phyloP scores from a whole-genome alignment of 75 land plant species.

The Pinus taeda region DNA sequence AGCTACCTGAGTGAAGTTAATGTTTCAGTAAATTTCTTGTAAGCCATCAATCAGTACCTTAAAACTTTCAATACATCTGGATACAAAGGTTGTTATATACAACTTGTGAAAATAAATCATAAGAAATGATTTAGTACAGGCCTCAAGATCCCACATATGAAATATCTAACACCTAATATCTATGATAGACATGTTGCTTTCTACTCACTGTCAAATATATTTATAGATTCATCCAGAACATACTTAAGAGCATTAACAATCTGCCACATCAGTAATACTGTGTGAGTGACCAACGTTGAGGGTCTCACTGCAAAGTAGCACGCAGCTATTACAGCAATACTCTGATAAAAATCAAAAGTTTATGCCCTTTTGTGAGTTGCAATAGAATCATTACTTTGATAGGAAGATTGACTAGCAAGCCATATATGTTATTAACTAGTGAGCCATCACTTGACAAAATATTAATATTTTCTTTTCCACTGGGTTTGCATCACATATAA shows the following conservation, averaged over 20 bases:
- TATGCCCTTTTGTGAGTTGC: no score
- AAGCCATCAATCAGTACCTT: neutral
- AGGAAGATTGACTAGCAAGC: neutral
- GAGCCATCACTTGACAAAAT: neutral
- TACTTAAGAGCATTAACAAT: no score
- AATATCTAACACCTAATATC: no score
- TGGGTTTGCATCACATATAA: neutral
- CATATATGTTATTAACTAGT: neutral
- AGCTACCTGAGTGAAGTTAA: slow-evolving; percentile 17
- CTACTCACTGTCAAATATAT: no score
- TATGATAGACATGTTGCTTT: no score
- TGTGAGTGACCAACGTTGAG: no score
- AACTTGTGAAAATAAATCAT: neutral
- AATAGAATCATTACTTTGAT: no score
- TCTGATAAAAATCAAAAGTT: no score
- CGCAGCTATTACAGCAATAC: no score
- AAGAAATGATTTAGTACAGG: neutral
- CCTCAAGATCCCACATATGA: neutral
- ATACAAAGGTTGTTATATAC: neutral
- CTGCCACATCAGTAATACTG: no score
- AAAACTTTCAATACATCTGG: neutral
- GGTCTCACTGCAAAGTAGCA: no score
- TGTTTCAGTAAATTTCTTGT: neutral
- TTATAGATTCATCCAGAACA: no score
- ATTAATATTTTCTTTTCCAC: neutral